These are phyloP conservation scores for Jatropha multifida DNA, from an alignment of 441 rosid species.

Conservation along the genomic window DNA sequence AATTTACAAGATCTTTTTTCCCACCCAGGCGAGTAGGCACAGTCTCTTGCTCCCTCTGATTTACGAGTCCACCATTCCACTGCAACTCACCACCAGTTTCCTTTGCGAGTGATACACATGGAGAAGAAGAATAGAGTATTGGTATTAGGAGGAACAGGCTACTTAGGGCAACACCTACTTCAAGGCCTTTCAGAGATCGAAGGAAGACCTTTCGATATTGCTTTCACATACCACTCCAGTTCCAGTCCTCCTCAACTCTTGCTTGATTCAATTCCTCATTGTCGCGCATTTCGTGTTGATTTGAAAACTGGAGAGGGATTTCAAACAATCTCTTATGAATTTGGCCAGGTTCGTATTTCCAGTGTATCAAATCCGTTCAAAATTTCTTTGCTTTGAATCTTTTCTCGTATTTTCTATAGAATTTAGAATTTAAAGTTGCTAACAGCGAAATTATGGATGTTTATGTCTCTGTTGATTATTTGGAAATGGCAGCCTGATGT, in stretches of 20 bases:
- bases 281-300: constrained; percentile 58
- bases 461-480: neutral
- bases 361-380: neutral
- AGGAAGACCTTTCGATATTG: constrained; percentile 41
- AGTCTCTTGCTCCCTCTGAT: too few relatives aligned
- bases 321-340: constrained; percentile 44
- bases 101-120: neutral
- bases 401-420: neutral
- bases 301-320: constrained; percentile 57
- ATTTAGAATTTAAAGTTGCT: neutral
- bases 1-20: too few relatives aligned
- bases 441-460: neutral
- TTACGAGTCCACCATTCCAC: neutral
- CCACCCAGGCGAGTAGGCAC: too few relatives aligned
- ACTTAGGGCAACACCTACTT: constrained; percentile 81
- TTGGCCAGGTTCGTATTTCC: constrained; percentile 53
- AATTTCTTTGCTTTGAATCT: neutral
- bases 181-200: constrained; percentile 44
- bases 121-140: constrained; percentile 46
- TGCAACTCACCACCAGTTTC: neutral
- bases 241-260: constrained; percentile 43
- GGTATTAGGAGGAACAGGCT: constrained; percentile 84
- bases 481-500: constrained; percentile 60
- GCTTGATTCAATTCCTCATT: constrained; percentile 51
- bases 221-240: constrained; percentile 61